Percentiles rank a stretch among this genome's conserved stretches.
Evolutionary conservation across 129 eudicot genomes (phyloP).

Genomic region (Centaurea solstitialis): DNA sequence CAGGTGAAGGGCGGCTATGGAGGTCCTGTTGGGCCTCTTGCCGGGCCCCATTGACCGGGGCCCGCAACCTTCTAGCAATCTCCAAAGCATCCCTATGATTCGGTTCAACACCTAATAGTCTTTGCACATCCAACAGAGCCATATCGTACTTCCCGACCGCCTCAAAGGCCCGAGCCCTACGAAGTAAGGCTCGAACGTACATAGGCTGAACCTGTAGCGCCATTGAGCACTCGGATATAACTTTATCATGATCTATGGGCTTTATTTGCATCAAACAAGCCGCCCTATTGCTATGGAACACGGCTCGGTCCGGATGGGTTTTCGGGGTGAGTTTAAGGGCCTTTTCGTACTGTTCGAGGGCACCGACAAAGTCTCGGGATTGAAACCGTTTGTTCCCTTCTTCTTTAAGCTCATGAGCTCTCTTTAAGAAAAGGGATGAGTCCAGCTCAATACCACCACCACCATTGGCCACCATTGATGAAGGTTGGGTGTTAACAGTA

Average conservation of each 20-base stretch:
- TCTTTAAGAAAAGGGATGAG: slow-evolving; percentile 39
- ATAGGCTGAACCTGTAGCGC: slow-evolving; percentile 89
- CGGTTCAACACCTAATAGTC: slow-evolving; percentile 59
- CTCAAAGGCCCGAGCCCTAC: slow-evolving; percentile 94
- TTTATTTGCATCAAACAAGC: slow-evolving; percentile 99
- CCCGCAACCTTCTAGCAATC: slow-evolving; percentile 61
- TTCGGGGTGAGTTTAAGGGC: slow-evolving; percentile 85
- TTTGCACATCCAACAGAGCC: slow-evolving; percentile 82
- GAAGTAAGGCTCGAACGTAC: slow-evolving; percentile 73
- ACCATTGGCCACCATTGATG: slow-evolving; percentile 6
- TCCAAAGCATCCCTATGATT: slow-evolving; percentile 78
- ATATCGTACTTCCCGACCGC: slow-evolving; percentile 83
- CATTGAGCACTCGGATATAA: slow-evolving; percentile 74
- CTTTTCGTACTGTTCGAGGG: slow-evolving; percentile 65
- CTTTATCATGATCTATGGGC: slow-evolving; percentile 81
- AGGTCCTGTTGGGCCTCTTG: slow-evolving; percentile 86
- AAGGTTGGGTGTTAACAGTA: not conserved
- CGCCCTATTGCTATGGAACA: slow-evolving; percentile 86
- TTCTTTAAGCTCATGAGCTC: slow-evolving; percentile 92
- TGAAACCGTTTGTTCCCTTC: slow-evolving; percentile 78
- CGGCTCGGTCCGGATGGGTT: slow-evolving; percentile 82
- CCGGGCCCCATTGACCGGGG: slow-evolving; percentile 55
- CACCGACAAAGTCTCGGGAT: slow-evolving; percentile 63
- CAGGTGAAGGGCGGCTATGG: slow-evolving; percentile 96
- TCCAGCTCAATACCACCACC: not conserved